Conservation (phyloP, 768 basidiomycete genomes). For the Calocybe indica region DNA sequence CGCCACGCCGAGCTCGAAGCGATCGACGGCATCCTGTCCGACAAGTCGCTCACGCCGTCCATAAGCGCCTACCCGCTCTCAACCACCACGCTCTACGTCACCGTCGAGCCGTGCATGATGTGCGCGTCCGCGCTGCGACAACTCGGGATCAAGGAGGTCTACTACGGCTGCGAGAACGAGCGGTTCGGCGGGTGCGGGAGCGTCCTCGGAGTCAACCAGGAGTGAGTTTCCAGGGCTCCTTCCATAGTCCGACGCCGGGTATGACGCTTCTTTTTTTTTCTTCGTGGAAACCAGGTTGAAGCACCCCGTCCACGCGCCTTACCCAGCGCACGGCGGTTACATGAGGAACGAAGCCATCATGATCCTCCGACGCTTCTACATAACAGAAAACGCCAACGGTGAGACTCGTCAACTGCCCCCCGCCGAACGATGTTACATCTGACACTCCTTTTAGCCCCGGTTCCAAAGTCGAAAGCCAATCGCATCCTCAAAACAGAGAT, state of each 20-base stretch:
- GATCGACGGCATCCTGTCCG: conserved; percentile 78
- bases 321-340: conserved; percentile 71
- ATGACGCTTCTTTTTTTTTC: conserved; percentile 1
- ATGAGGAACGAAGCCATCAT: conserved; percentile 82
- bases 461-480: conserved; percentile 82
- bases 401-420: background rate
- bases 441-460: conserved; percentile 55
- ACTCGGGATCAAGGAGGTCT: conserved; percentile 84
- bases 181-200: conserved; percentile 96
- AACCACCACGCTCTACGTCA: conserved; percentile 88
- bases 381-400: conserved; percentile 94
- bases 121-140: conserved; percentile 95
- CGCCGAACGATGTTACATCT: conserved; percentile 8
- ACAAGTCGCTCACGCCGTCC: conserved; percentile 49
- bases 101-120: conserved; percentile 99
- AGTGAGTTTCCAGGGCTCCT: conserved; percentile 34
- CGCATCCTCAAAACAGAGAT: conserved; percentile 85
- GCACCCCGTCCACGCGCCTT: conserved; percentile 72
- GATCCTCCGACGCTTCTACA: conserved; percentile 81
- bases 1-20: conserved; percentile 97
- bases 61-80: conserved; percentile 57
- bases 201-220: conserved; percentile 80
- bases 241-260: background rate
- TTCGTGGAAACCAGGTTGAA: conserved; percentile 38
- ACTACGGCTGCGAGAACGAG: conserved; percentile 93